Conservation (phyloP, 495 filamentous ascomycete genomes). For the Penicillium nucicola region DNA sequence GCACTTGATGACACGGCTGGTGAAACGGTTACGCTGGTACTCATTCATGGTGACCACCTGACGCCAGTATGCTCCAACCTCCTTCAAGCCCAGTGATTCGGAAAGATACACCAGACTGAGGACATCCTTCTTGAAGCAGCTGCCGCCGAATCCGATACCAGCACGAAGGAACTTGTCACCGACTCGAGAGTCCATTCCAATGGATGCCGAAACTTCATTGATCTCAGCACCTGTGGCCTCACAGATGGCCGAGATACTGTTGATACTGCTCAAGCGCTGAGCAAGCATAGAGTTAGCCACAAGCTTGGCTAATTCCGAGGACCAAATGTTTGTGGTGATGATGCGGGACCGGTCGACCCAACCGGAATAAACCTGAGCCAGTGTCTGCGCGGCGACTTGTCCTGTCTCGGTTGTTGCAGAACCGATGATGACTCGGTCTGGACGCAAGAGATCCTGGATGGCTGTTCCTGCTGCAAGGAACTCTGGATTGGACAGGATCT, state of each 20-base stretch:
- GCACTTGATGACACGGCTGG: constrained; percentile 51
- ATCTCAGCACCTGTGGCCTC: constrained; percentile 73
- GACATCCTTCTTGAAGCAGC: constrained; percentile 79
- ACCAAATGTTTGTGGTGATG: constrained; percentile 70
- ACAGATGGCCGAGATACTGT: constrained; percentile 72
- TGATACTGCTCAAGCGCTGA: constrained; percentile 78
- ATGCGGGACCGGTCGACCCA: constrained; percentile 66
- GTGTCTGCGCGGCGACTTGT: constrained; percentile 53
- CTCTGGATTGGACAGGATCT: constrained; percentile 78
- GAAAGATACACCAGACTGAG: constrained; percentile 72
- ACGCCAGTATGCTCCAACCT: constrained; percentile 73
- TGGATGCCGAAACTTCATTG: constrained; percentile 62
- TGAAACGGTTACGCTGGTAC: constrained; percentile 64
- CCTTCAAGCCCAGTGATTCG: constrained; percentile 58
- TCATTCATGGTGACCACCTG: constrained; percentile 71
- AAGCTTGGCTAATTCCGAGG: constrained; percentile 73
- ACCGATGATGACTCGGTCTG: constrained; percentile 73
- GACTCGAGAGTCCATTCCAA: constrained; percentile 66
- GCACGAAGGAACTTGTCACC: constrained; percentile 68
- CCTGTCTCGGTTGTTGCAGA: constrained; percentile 53
- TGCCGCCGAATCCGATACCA: constrained; percentile 68
- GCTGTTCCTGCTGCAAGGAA: constrained; percentile 77
- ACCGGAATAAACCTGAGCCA: constrained; percentile 60
- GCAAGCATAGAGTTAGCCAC: constrained; percentile 78
- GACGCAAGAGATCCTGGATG: constrained; percentile 60